Base-by-base conservation (phyloP, 2,329 filamentous ascomycete genomes). In the Colletotrichum shisoi region DNA sequence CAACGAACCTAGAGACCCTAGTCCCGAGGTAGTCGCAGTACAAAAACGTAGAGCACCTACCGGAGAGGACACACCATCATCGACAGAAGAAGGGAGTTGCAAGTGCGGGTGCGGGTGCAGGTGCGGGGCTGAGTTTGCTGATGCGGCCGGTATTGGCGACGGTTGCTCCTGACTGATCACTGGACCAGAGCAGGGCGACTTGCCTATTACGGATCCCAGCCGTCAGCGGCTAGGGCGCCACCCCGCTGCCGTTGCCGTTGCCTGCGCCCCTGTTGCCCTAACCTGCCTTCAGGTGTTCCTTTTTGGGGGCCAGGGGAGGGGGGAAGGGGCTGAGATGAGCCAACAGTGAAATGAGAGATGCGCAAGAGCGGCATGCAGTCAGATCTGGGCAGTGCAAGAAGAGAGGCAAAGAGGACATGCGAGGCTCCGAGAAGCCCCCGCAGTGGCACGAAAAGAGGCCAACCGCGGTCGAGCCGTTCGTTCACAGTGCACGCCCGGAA, bases 141-240 rank as follows among this genome's bases (percentile, higher is more conserved):
- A 44, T 37, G 17, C 42, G 54, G 52, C 31, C 48, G 60, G 48
- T 44, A 19, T 57, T 54, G 44, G 56, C 65, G 61, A 68, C 61
- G 61, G 61, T 39, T 44, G 44, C 39, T 53, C 51, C 57, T 60
- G 65, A 61, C 54, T 68, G 61, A 51, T 68, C 65, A 68, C 65
- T 68, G 21, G 65, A 59, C 49, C 65, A 24, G 61, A 59, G 44
- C 65, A 39, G 65, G 65, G 61, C 21, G 54, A 45, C 42, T 52
- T 42, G 49, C 64, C 64, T 64, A 60, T 64, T 27, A 56, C 39
- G 21, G 54, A 19, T 4, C 44, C 15, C 17, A 27, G 37, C 31
- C 34, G 56, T 66, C 48, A 65, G 65, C 65, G 45, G 48, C 56
- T 67, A 64, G 24, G 64, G 46, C 59, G 64, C 61, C 61, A 54